These are phyloP conservation scores for Blumeriella jaapii DNA, from an alignment of 2,329 filamentous ascomycete genomes.

Conservation along the genomic window DNA sequence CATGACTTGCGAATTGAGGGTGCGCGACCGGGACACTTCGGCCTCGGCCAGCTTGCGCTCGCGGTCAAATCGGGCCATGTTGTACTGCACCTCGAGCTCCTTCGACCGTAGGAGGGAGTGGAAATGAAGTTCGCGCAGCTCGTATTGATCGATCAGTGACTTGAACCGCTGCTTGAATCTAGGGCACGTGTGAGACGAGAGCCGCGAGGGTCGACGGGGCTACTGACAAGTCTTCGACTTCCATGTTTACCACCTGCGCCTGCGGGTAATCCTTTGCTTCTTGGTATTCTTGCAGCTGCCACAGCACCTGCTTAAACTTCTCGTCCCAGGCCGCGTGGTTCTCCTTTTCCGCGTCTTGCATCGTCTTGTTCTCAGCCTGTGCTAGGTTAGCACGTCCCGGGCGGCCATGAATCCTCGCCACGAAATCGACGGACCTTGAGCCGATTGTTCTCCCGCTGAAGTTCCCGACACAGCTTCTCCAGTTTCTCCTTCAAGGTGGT, in stretches of 20 bases:
- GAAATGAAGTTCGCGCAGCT: conserved; percentile 88
- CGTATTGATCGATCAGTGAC: conserved; percentile 92
- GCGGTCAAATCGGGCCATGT: conserved; percentile 78
- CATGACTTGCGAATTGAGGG: conserved; percentile 82
- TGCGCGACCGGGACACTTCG: conserved; percentile 68
- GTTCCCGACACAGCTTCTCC: conserved; percentile 87
- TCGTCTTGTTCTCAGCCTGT: conserved; percentile 83
- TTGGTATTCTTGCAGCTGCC: conserved; percentile 80
- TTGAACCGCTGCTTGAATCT: conserved; percentile 84
- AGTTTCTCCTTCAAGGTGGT: conserved; percentile 89
- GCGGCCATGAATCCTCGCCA: conserved; percentile 2
- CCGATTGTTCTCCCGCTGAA: conserved; percentile 96
- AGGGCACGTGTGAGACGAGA: conserved; percentile 32
- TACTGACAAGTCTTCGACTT: conserved; percentile 72
- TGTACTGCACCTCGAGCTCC: conserved; percentile 88
- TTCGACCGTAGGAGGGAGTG: conserved; percentile 86
- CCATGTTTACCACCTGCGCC: conserved; percentile 70
- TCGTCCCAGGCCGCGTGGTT: conserved; percentile 77
- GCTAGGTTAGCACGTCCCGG: conserved; percentile 17
- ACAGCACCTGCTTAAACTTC: conserved; percentile 67
- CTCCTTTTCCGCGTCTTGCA: conserved; percentile 75
- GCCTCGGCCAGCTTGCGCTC: conserved; percentile 80
- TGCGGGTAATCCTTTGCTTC: conserved; percentile 75
- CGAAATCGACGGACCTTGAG: conserved; percentile 57
- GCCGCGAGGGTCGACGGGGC: not conserved